Evolutionary conservation across 257 asterid species (phyloP).

Genomic region (Solanum chmielewskii): DNA sequence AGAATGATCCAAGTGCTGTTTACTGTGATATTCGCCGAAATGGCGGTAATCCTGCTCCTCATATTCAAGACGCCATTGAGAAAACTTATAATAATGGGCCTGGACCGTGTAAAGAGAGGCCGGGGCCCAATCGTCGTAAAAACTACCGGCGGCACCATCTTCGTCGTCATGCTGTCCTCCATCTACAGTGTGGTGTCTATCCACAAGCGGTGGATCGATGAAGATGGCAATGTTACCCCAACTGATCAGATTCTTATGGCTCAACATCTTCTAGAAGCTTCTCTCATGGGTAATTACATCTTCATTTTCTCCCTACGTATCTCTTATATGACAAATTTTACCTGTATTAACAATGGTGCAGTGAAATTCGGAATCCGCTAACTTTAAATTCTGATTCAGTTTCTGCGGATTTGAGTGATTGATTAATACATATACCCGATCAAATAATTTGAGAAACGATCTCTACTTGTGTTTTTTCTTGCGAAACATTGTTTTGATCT

Average conservation of each 20-base stretch:
- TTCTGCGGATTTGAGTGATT: background rate
- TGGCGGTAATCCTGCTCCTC: slow-evolving; percentile 59
- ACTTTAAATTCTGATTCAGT: background rate
- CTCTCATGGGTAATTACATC: slow-evolving; percentile 64
- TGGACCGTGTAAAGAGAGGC: slow-evolving; percentile 79
- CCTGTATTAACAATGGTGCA: background rate
- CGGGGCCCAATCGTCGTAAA: slow-evolving; percentile 62
- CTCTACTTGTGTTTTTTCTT: background rate
- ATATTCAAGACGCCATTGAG: slow-evolving; percentile 84
- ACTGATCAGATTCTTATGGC: slow-evolving; percentile 82
- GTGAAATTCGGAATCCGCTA: background rate
- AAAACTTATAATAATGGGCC: slow-evolving; percentile 57
- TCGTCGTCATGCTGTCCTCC: slow-evolving; percentile 48
- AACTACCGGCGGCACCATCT: slow-evolving; percentile 51
- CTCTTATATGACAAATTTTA: background rate
- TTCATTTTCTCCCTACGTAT: background rate
- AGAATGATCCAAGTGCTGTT: slow-evolving; percentile 54
- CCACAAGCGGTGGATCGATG: slow-evolving; percentile 56
- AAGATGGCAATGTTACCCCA: slow-evolving; percentile 55
- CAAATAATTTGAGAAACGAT: background rate
- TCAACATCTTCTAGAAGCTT: slow-evolving; percentile 70
- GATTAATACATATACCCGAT: background rate
- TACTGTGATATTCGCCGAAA: slow-evolving; percentile 53
- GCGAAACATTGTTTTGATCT: background rate
- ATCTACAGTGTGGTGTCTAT: slow-evolving; percentile 44